Evolutionary conservation across 164 flowering plant species (phyloP), one percentile per base, ranked within the genome.

Genomic region (Warburgia ugandensis): DNA sequence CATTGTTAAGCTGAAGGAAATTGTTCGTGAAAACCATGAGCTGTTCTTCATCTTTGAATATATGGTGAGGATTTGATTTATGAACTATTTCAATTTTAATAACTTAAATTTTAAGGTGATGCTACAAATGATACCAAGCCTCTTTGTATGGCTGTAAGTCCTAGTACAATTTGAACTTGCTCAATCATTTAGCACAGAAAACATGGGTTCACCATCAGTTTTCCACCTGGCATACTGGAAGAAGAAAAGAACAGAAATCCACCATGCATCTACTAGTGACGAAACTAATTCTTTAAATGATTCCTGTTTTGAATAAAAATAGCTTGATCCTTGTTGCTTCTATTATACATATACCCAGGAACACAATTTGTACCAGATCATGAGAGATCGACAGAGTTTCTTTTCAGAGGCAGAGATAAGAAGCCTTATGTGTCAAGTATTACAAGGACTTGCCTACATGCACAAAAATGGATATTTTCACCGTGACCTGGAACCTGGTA

Each of bases 401-500:
- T 78, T 86, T 57, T 67, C 85, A 13, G 92, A 81, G 63, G 83
- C 64, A 46, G 92, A 86, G 71, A 78, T 86, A 33, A 61, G 79
- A 29, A 68, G 55, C 27, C 71, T 79, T 63, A 73, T 81, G 80
- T 71, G 68, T 73, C 95, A 86, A 66, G 59, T 81, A 56, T 69
- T 86, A 40, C 81, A 83, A 57, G 95, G 86, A 54, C 84, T 86
- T 46, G 65, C 76, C 33, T 72, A 86, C 60, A 77, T 83, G 83
- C 95, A 86, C 54, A 65, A 48, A 57, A 77, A 65, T 71, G 89
- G 89, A 54, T 83, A 83, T 56, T 86, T 83, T 56, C 95, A 86
- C 53, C 75, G 95, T 39, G 95, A 86, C 67, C 48, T 86, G 13
- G 83, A 86, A 67, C 95, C 95, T 71, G 95, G 95, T 83, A 77